These are phyloP conservation scores for Backusella tuberculispora DNA, from an alignment of 192 early-diverging fungal genomes.

Conservation along the genomic window DNA sequence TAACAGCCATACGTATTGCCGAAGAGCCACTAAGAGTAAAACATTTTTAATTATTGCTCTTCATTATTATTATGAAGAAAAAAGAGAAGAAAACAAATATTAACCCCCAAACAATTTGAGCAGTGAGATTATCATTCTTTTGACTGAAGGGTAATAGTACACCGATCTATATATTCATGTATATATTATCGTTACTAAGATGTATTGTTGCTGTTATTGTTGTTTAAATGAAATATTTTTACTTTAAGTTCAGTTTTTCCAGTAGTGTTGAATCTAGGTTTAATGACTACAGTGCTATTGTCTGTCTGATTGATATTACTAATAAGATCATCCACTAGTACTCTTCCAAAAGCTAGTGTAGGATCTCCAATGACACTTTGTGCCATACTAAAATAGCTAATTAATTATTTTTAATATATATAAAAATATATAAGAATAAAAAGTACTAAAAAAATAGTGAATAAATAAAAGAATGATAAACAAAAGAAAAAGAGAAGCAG, in stretches of 20 bases:
- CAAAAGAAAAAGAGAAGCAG: conserved; percentile 15
- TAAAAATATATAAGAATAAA: neutral
- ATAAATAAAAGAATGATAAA: neutral
- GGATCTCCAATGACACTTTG: conserved; percentile 2
- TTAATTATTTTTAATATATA: neutral
- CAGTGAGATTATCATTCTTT: conserved; percentile 35
- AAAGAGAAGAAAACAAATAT: no score
- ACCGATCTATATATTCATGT: conserved; percentile 31
- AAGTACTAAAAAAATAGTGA: neutral
- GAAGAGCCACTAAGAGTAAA: conserved; percentile 48
- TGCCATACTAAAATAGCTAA: neutral
- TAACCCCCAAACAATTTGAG: conserved; percentile 45
- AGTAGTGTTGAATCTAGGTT: conserved; percentile 29
- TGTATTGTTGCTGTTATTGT: neutral
- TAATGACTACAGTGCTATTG: conserved; percentile 26
- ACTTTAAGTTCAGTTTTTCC: conserved; percentile 33
- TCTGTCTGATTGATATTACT: conserved; percentile 30
- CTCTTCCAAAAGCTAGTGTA: conserved; percentile 22
- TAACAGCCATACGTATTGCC: conserved; percentile 53
- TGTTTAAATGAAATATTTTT: conserved; percentile 10
- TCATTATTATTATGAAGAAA: neutral
- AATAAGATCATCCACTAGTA: conserved; percentile 16
- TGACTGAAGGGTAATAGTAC: conserved; percentile 40
- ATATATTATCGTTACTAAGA: neutral
- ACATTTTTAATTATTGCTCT: neutral